Evolutionary conservation across 2,329 filamentous ascomycete species (phyloP).

Genomic region (Hypoxylon rubiginosum): DNA sequence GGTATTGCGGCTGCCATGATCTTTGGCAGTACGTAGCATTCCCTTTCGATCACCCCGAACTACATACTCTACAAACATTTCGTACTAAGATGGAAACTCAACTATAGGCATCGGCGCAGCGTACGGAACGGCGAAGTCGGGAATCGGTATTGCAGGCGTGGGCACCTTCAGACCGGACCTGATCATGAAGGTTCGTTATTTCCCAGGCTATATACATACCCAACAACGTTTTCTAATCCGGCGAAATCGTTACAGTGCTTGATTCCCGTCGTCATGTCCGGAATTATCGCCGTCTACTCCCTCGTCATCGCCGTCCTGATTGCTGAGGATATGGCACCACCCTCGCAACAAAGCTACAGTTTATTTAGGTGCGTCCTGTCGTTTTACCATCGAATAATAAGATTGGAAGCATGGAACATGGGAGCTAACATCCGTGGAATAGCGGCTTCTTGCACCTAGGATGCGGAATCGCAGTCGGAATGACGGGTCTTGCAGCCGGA

Average conservation of each 20-base stretch:
- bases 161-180: constrained; percentile 87
- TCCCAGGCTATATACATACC: background rate
- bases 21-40: constrained; percentile 76
- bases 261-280: constrained; percentile 96
- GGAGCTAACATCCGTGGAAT: constrained; percentile 40
- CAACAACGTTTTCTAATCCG: constrained; percentile 29
- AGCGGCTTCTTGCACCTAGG: constrained; percentile 95
- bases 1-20: constrained; percentile 87
- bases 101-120: constrained; percentile 76
- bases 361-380: constrained; percentile 78
- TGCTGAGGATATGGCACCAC: constrained; percentile 86
- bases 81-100: constrained; percentile 43
- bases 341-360: constrained; percentile 77
- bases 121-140: constrained; percentile 89
- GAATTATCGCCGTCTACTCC: constrained; percentile 98
- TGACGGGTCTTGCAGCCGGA: constrained; percentile 92
- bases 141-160: constrained; percentile 88
- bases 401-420: background rate
- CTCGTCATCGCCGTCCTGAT: constrained; percentile 98
- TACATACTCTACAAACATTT: background rate
- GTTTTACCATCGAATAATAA: background rate
- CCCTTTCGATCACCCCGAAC: constrained; percentile 25
- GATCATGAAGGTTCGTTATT: constrained; percentile 82
- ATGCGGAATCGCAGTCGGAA: constrained; percentile 89
- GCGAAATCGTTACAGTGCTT: constrained; percentile 69